Percentiles rank a stretch among this genome's conserved stretches.
Evolutionary conservation across 192 early-diverging fungal species (phyloP).

Genomic region (Backusella tuberculispora): DNA sequence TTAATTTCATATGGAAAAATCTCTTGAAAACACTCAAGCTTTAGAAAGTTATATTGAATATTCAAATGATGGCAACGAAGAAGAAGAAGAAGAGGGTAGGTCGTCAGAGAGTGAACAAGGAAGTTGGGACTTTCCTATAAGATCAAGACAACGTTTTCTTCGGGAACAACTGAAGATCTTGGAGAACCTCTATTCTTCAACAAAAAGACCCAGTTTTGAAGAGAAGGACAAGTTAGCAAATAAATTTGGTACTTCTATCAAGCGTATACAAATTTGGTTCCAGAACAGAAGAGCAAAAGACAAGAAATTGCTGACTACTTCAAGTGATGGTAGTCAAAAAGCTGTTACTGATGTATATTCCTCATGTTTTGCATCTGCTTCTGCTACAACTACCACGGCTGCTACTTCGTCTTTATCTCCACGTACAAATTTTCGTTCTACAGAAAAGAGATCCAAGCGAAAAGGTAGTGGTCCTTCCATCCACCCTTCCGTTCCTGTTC

Average conservation of each 20-base stretch:
- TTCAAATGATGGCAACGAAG: not conserved
- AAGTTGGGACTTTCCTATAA: not conserved
- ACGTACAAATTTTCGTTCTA: no score
- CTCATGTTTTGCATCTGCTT: not conserved
- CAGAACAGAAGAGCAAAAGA: conserved; percentile 4
- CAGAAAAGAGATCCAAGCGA: no score
- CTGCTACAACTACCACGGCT: not conserved
- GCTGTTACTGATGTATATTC: not conserved
- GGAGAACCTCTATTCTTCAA: not conserved
- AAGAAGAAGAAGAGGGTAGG: not conserved
- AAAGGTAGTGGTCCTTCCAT: no score
- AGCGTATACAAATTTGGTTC: not conserved
- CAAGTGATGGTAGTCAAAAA: not conserved
- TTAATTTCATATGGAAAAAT: not conserved
- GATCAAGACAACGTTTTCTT: not conserved
- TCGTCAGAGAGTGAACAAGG: not conserved
- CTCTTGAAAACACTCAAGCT: not conserved
- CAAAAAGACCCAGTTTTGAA: not conserved
- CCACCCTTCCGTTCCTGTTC: no score
- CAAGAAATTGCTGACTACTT: not conserved
- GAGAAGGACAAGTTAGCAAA: not conserved
- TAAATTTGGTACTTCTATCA: not conserved
- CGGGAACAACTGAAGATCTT: not conserved
- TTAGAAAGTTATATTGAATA: not conserved
- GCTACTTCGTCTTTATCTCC: not conserved